Base-by-base conservation (phyloP, 2,329 filamentous ascomycete species). In the Lecanicillium sp. region DNA sequence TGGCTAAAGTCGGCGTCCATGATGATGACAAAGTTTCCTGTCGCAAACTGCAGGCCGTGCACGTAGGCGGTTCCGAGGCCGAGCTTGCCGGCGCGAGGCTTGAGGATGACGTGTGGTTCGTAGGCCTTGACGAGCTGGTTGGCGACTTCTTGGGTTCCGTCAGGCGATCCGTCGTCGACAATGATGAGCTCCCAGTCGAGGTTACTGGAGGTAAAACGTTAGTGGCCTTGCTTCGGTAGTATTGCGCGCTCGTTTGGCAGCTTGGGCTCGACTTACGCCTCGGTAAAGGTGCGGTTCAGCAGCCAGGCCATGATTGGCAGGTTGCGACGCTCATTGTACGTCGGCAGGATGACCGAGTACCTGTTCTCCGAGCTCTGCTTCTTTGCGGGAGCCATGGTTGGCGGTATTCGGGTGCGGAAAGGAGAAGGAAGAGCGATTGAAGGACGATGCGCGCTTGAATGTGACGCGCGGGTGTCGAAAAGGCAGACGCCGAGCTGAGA, bases 1-100 rank as follows among this genome's bases (percentile, higher is more conserved):
- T 98, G 92, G 52, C 80, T 87, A 75, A 98, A 98, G 68, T 98
- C 92, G 65, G 94, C 92, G 70, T 98, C 92, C 92, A 98, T 98
- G 75, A 98, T 98, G 71, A 98, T 86, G 59, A 98, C 86, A 58
- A 80, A 96, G 75, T 94, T 95, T 54, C 92, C 92, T 16, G 80
- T 88, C 17, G 75, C 83, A 59, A 85, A 96, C 61, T 95, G 78
- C 44, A 98, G 74, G 37, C 90, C 90, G 64, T 95, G 89, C 29
- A 95, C 86, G 67, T 96, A 96, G 35, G 90, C 90, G 3, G 90
- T 95, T 51, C 90, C 90, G 35, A 96, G 82, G n/a, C 90, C 90
- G 29, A 95, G 84, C 69, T 96, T 98, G 58, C 94, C 94, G 30
- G 86, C 76, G 55, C 94, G 89, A 17, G 87, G 77, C 66, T 92